Conservation (phyloP, 2,329 filamentous ascomycete genomes). For the Aspergillus sp. region DNA sequence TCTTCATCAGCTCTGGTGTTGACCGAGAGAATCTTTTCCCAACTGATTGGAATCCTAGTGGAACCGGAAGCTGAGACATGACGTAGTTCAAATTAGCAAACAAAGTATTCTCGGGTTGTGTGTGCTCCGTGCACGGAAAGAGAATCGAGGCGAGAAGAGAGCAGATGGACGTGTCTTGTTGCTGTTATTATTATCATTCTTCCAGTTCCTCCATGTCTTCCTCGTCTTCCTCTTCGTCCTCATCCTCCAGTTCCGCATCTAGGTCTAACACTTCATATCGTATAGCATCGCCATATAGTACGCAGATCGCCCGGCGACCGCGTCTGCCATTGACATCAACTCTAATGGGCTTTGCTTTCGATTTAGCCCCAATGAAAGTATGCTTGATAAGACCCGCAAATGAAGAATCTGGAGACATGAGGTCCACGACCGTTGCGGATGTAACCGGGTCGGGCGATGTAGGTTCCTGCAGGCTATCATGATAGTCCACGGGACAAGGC, state of each 20-base stretch:
- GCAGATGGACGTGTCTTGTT: too few species aligned
- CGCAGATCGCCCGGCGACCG: conserved; percentile 54
- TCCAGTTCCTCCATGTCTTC: conserved; percentile 16
- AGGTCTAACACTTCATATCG: conserved; percentile 60
- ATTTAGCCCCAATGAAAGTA: conserved; percentile 39
- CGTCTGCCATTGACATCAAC: conserved; percentile 59
- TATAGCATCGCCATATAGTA: conserved; percentile 56
- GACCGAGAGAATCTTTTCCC: neutral
- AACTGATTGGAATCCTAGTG: neutral
- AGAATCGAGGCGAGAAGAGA: neutral
- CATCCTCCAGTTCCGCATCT: conserved; percentile 45
- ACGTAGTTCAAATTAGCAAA: neutral
- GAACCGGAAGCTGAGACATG: neutral
- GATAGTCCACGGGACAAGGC: conserved; percentile 25
- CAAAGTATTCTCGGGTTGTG: neutral
- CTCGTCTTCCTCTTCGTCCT: conserved; percentile 30
- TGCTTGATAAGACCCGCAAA: conserved; percentile 44
- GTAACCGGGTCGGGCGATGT: conserved; percentile 16
- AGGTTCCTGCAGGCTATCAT: conserved; percentile 14
- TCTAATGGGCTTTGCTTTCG: conserved; percentile 50
- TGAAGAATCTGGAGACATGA: conserved; percentile 19
- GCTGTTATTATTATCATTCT: neutral
- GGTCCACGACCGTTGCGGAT: conserved; percentile 20
- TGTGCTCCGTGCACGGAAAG: neutral
- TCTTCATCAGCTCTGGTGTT: neutral